Percentiles rank a stretch among this genome's conserved stretches.
These are phyloP conservation scores for Phytopythium aichiense DNA, from an alignment of 352 stramenopile species.

Conservation along the genomic window DNA sequence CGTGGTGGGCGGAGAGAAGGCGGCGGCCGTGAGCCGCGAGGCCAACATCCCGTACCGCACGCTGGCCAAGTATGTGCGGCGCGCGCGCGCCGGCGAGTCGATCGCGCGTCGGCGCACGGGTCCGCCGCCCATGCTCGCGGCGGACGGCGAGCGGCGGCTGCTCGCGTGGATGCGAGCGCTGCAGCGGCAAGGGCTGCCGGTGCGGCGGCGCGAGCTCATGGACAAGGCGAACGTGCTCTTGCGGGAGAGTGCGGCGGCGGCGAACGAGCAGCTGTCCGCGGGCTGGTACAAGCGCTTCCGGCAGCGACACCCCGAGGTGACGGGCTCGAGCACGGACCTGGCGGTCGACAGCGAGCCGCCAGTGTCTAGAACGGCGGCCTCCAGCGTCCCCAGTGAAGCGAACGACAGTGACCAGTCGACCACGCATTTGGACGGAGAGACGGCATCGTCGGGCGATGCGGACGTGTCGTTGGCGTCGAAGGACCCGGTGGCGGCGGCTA, in stretches of 20 bases:
- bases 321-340: conserved; percentile 9
- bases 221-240: conserved; percentile 16
- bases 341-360: neutral
- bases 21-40: conserved; percentile 8
- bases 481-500: neutral
- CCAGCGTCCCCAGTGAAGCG: neutral
- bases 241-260: neutral
- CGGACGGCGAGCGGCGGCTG: conserved; percentile 10
- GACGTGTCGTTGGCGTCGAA: neutral
- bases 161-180: conserved; percentile 15
- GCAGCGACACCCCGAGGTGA: conserved; percentile 13
- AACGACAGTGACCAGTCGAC: neutral
- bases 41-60: conserved; percentile 16
- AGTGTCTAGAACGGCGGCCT: neutral
- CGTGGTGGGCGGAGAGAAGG: conserved; percentile 11
- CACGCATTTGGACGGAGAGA: neutral
- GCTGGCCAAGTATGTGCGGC: conserved; percentile 14
- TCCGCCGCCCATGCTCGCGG: conserved; percentile 9
- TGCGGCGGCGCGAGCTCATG: conserved; percentile 13
- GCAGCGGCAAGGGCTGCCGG: conserved; percentile 9
- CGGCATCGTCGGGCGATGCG: neutral
- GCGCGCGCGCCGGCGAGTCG: conserved; percentile 9
- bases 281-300: conserved; percentile 18
- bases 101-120: conserved; percentile 7
- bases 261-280: conserved; percentile 9